A percentile compares a stretch with the other conserved stretches of the same genome.
Evolutionary conservation across 208 protist species (phyloP).

Genomic region (Acanthamoeba healyi): DNA sequence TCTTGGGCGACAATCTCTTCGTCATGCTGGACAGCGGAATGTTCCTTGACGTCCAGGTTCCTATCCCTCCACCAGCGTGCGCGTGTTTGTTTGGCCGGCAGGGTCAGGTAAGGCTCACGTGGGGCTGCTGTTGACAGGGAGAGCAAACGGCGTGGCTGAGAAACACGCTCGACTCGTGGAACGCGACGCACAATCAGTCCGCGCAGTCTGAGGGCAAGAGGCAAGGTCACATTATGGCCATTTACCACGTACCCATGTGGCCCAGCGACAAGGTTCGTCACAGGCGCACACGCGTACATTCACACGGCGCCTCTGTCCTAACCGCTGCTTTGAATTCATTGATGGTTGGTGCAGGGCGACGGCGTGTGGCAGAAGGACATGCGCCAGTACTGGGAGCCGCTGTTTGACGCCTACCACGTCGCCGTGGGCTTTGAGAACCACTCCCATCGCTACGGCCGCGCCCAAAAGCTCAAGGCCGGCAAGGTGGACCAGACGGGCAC

Average conservation of each 20-base stretch:
- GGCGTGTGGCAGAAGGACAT: conserved; percentile 63
- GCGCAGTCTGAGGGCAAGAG: not conserved
- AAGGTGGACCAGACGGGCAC: conserved; percentile 22
- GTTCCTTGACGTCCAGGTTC: conserved; percentile 27
- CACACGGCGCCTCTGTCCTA: not conserved
- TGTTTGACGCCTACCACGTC: conserved; percentile 65
- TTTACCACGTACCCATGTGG: conserved; percentile 74
- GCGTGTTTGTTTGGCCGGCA: not conserved
- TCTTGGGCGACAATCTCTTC: conserved; percentile 44
- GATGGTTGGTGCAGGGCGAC: not conserved
- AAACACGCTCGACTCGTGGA: not conserved
- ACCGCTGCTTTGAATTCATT: not conserved
- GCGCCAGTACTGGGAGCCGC: conserved; percentile 63
- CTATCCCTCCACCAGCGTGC: not conserved
- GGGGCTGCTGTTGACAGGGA: not conserved
- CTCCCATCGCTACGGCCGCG: conserved; percentile 38
- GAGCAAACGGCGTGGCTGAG: conserved; percentile 21
- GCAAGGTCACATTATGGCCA: conserved; percentile 3
- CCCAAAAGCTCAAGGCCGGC: not conserved
- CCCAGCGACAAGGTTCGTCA: not conserved
- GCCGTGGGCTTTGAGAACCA: conserved; percentile 69
- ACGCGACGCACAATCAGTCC: conserved; percentile 30
- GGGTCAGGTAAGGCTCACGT: not conserved
- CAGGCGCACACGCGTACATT: no score
- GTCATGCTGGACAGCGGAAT: conserved; percentile 66